These are phyloP conservation scores for Aotearoamyces nothofagi DNA, from an alignment of 2,329 filamentous ascomycete genomes.

Conservation along the genomic window DNA sequence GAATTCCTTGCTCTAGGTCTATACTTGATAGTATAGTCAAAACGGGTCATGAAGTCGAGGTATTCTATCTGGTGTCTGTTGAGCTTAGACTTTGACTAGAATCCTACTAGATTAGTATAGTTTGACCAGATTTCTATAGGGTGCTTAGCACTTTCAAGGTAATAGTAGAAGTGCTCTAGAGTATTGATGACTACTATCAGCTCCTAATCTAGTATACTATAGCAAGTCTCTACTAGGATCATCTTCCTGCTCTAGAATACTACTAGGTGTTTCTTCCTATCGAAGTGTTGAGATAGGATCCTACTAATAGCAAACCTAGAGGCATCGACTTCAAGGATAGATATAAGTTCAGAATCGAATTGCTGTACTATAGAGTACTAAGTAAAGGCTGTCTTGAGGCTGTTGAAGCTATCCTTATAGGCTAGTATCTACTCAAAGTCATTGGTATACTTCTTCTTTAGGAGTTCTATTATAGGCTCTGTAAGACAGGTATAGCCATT, in stretches of 20 bases:
- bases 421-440: neutral
- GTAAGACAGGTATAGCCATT: neutral
- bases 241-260: slow-evolving; percentile 2
- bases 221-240: neutral
- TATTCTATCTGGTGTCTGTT: slow-evolving; percentile 3
- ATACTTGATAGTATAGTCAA: neutral
- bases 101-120: slow-evolving; percentile 4
- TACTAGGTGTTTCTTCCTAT: neutral
- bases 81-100: slow-evolving; percentile 2
- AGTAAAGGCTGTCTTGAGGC: neutral
- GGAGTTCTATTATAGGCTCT: neutral
- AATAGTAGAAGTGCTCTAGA: neutral
- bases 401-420: neutral
- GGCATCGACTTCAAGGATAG: slow-evolving; percentile 3
- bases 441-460: neutral
- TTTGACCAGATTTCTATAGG: slow-evolving; percentile 3
- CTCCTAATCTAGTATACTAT: neutral
- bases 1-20: neutral
- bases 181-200: neutral
- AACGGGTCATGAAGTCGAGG: slow-evolving; percentile 1
- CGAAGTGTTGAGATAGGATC: slow-evolving; percentile 2
- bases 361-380: neutral
- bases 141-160: neutral
- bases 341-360: neutral
- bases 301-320: slow-evolving; percentile 2